Percentiles rank a stretch among this genome's conserved stretches.
Conservation (phyloP, 1,139 yeast genomes). For the Dujonia santamariae region DNA sequence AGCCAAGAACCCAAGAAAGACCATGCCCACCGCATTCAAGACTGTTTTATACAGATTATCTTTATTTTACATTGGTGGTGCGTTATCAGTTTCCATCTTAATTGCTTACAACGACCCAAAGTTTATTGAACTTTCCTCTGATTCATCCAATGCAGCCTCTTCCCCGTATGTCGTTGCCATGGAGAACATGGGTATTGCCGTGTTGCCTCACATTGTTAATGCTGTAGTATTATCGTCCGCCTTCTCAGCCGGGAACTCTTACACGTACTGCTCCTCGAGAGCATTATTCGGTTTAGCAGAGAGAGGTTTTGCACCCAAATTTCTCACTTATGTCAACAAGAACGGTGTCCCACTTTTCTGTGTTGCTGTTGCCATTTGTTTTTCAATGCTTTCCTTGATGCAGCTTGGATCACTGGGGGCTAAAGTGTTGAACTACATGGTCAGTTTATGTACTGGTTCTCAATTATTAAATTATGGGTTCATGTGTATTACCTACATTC, state of each 20-base stretch:
- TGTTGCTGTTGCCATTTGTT: constrained; percentile 31
- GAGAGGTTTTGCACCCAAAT: constrained; percentile 38
- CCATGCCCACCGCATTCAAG: constrained; percentile 75
- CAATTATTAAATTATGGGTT: constrained; percentile 70
- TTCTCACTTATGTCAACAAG: constrained; percentile 38
- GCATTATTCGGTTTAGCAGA: constrained; percentile 38
- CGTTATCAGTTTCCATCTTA: constrained; percentile 37
- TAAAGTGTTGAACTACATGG: constrained; percentile 71
- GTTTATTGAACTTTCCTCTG: constrained; percentile 22
- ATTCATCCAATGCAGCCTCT: constrained; percentile 24
- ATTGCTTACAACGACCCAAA: constrained; percentile 40
- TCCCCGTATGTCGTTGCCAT: constrained; percentile 47
- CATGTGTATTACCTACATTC: constrained; percentile 57
- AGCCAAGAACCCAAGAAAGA: constrained; percentile 70
- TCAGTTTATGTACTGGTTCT: constrained; percentile 74
- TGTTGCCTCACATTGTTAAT: constrained; percentile 41
- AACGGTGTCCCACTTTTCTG: constrained; percentile 61
- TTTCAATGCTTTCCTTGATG: constrained; percentile 41
- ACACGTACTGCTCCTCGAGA: constrained; percentile 43
- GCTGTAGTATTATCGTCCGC: constrained; percentile 35
- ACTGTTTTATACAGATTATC: constrained; percentile 73
- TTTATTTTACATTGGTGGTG: constrained; percentile 58
- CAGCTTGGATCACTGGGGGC: constrained; percentile 61
- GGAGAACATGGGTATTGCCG: constrained; percentile 36
- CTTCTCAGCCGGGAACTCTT: constrained; percentile 44